Evolutionary conservation across 75 land plant species (phyloP).

Genomic region (Sequoia sempervirens): DNA sequence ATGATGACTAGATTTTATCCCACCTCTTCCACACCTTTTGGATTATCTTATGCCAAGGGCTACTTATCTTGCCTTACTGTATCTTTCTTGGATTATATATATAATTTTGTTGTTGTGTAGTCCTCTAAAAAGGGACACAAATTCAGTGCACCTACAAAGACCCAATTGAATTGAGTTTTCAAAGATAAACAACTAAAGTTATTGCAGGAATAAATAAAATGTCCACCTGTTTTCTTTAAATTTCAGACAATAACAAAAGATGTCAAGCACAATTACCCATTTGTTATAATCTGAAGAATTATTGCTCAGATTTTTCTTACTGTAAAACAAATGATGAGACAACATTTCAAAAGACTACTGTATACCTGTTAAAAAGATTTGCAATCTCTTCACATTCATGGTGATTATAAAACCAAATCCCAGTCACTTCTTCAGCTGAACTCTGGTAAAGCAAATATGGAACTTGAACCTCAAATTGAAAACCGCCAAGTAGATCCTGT

Average conservation of each 20-base stretch:
- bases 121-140: background rate
- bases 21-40: too few relatives aligned
- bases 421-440: slow-evolving; percentile 92
- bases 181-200: background rate
- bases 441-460: slow-evolving; percentile 91
- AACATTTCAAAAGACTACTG: background rate
- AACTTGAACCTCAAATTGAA: slow-evolving; percentile 92
- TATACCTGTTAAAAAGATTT: slow-evolving; percentile 83
- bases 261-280: background rate
- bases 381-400: slow-evolving; percentile 94
- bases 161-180: background rate
- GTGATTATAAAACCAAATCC: slow-evolving; percentile 94
- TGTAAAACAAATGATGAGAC: background rate
- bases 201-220: background rate
- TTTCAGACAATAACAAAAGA: background rate
- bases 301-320: background rate
- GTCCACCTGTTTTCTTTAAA: background rate
- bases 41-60: too few relatives aligned
- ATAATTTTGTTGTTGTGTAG: background rate
- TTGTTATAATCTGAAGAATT: background rate
- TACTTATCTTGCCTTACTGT: too few relatives aligned
- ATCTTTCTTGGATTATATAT: background rate
- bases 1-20: too few relatives aligned
- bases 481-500: slow-evolving; percentile 92
- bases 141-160: background rate